phyloP scores from a whole-genome alignment of 2,329 filamentous ascomycete genomes.

The Colletotrichum tropicale region DNA sequence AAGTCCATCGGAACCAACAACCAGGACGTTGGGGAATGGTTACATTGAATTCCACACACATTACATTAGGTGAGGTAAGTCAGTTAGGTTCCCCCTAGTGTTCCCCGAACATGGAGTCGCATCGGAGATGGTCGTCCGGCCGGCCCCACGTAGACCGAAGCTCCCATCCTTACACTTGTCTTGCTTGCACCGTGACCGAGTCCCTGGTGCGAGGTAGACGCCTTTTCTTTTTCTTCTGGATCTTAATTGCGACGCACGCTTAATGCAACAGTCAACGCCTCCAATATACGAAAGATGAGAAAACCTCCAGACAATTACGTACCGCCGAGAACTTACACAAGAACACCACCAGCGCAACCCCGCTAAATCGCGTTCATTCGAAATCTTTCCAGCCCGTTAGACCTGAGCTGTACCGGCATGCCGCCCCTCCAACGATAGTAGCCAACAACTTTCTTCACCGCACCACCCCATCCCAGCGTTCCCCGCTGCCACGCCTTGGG shows the following conservation, averaged over 20 bases:
- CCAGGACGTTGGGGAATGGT: not conserved
- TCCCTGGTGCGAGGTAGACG: not conserved
- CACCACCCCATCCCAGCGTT: constrained; percentile 52
- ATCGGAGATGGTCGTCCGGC: not conserved
- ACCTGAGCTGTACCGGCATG: constrained; percentile 13
- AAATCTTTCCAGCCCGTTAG: constrained; percentile 6
- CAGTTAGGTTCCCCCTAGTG: not conserved
- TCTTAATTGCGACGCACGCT: not conserved
- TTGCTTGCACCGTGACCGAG: not conserved
- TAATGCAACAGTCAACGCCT: not conserved
- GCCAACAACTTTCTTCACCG: constrained; percentile 44
- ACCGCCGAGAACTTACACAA: not conserved
- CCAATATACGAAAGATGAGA: not conserved
- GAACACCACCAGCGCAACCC: not conserved
- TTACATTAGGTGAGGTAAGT: not conserved
- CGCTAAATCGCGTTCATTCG: constrained; percentile 10
- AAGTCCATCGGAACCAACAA: not conserved
- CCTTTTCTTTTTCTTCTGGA: not conserved
- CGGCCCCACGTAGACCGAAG: not conserved
- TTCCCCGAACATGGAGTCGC: not conserved
- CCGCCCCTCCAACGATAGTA: constrained; percentile 29
- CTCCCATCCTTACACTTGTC: not conserved
- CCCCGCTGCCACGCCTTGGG: constrained; percentile 44
- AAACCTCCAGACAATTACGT: not conserved
- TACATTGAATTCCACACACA: not conserved